phyloP scores from a whole-genome alignment of 1,284 basidiomycete species.

The Sutorius eximius region DNA sequence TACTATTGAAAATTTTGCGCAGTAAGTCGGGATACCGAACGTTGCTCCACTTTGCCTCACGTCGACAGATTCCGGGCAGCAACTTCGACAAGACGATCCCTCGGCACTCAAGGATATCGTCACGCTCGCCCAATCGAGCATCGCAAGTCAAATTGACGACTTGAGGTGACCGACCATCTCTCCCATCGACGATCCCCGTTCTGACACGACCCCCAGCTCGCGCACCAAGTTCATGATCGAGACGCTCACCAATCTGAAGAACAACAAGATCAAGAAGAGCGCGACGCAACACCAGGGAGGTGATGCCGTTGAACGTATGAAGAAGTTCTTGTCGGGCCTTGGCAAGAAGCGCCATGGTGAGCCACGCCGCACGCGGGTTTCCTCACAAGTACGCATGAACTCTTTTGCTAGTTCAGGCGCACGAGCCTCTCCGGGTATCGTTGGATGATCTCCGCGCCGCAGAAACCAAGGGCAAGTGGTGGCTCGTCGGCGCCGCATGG shows the following conservation, averaged over 20 bases:
- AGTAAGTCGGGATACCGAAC: slow-evolving; percentile 46
- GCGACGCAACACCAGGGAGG: slow-evolving; percentile 60
- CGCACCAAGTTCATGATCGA: slow-evolving; percentile 92
- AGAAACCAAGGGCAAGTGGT: slow-evolving; percentile 94
- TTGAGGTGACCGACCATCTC: slow-evolving; percentile 50
- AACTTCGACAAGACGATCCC: slow-evolving; percentile 86
- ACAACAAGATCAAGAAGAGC: slow-evolving; percentile 79
- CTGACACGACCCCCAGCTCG: slow-evolving; percentile 52
- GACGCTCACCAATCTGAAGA: slow-evolving; percentile 85
- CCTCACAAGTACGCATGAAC: neutral
- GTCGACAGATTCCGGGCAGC: slow-evolving; percentile 74
- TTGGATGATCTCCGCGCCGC: slow-evolving; percentile 85
- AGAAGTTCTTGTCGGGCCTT: slow-evolving; percentile 76
- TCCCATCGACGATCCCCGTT: neutral
- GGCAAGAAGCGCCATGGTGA: slow-evolving; percentile 76
- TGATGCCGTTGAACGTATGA: slow-evolving; percentile 80
- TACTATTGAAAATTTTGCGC: slow-evolving; percentile 82
- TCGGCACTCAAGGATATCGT: slow-evolving; percentile 84
- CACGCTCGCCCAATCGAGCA: slow-evolving; percentile 76
- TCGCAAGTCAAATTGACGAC: slow-evolving; percentile 53
- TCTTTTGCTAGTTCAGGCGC: slow-evolving; percentile 59
- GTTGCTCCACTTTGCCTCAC: slow-evolving; percentile 4
- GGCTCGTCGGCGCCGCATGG: slow-evolving; percentile 98
- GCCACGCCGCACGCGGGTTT: slow-evolving; percentile 8
- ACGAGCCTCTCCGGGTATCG: slow-evolving; percentile 83